A percentile compares a stretch with the other conserved stretches of the same genome.
phyloP scores from a whole-genome alignment of 164 flowering plant genomes.

The Cinnamomum micranthum region DNA sequence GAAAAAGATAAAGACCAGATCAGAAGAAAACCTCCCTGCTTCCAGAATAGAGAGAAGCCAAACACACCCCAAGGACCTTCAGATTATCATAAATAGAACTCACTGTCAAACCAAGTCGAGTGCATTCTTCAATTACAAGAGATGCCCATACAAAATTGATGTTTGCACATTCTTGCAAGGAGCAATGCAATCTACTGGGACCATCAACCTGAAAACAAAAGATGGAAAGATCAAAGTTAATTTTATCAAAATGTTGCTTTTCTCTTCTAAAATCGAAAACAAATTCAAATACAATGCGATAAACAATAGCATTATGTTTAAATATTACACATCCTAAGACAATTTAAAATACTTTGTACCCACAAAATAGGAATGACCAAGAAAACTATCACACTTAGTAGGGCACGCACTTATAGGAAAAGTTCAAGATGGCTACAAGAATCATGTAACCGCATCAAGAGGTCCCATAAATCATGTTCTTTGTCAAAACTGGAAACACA shows the following conservation, averaged over 20 bases:
- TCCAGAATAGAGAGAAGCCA: background rate
- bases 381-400: too few species aligned
- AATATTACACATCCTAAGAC: background rate
- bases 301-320: background rate
- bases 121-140: constrained; percentile 85
- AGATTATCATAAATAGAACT: constrained; percentile 16
- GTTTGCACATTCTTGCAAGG: constrained; percentile 45
- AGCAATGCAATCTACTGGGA: constrained; percentile 20
- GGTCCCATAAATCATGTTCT: too few species aligned
- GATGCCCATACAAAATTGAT: constrained; percentile 87
- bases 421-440: too few species aligned
- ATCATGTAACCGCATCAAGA: too few species aligned
- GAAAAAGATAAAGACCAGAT: too few species aligned
- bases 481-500: too few species aligned
- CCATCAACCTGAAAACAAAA: constrained; percentile 31
- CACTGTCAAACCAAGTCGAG: constrained; percentile 89
- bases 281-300: background rate
- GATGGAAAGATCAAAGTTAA: constrained; percentile 12
- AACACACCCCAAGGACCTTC: background rate
- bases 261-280: too few species aligned
- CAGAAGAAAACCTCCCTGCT: background rate
- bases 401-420: too few species aligned
- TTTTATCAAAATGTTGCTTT: background rate
- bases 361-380: too few species aligned
- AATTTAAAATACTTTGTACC: too few species aligned